phyloP scores from a whole-genome alignment of 1,139 yeast species.

The Keqinozyma sinolaborantium region DNA sequence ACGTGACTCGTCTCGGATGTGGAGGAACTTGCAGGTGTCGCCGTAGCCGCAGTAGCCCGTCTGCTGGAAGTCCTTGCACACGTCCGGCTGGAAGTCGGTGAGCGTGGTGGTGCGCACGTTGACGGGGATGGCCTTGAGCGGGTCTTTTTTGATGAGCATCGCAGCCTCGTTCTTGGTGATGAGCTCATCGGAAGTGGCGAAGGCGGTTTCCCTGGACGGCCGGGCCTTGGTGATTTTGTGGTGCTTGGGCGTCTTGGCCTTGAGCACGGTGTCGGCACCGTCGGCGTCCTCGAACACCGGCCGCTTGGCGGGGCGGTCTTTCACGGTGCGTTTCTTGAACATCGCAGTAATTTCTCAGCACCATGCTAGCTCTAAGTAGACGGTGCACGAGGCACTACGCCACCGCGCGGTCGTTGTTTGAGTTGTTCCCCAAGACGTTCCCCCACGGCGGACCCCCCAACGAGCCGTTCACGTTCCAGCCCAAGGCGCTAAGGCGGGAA shows the following conservation, averaged over 20 bases:
- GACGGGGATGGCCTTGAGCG: constrained; percentile 33
- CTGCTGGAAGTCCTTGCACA: constrained; percentile 87
- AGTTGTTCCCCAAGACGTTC: constrained; percentile 72
- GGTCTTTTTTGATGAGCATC: constrained; percentile 8
- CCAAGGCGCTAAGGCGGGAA: constrained; percentile 61
- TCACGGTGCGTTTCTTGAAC: constrained; percentile 34
- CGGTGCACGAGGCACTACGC: constrained; percentile 2
- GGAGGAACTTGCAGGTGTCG: constrained; percentile 94
- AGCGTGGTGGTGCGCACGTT: constrained; percentile 68
- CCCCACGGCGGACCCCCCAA: constrained; percentile 67
- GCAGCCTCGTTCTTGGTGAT: constrained; percentile 3
- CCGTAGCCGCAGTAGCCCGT: constrained; percentile 98
- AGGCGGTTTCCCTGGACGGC: constrained; percentile 2
- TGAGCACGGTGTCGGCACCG: constrained; percentile 1
- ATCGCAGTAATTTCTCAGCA: constrained; percentile 10
- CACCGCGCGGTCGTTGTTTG: constrained; percentile 36
- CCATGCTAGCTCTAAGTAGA: not conserved
- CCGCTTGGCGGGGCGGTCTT: constrained; percentile 17
- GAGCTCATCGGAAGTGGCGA: not conserved
- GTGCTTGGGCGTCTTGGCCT: constrained; percentile 1
- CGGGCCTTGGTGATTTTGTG: not conserved
- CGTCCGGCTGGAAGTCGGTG: constrained; percentile 91
- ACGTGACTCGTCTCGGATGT: constrained; percentile 81
- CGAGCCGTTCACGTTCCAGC: constrained; percentile 58
- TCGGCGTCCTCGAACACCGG: constrained; percentile 10